phyloP scores from a whole-genome alignment of 257 asterid species.

The Coffea eugenioides region DNA sequence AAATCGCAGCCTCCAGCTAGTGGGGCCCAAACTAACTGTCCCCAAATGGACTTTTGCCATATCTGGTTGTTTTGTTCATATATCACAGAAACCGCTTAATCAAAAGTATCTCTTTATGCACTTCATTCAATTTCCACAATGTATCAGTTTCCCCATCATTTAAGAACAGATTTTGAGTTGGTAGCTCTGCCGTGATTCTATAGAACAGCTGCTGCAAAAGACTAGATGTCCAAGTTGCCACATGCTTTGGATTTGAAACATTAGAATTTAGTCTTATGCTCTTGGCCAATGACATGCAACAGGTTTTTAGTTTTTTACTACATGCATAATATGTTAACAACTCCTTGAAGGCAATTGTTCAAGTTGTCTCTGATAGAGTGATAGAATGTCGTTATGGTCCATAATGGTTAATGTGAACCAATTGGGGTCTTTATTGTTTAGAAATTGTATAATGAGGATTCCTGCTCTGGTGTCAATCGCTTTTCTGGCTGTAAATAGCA shows the following conservation, averaged over 20 bases:
- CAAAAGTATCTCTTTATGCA: background rate
- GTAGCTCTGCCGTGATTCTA: background rate
- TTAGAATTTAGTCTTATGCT: background rate
- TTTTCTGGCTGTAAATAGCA: background rate
- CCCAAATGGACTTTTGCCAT: background rate
- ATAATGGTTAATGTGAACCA: background rate
- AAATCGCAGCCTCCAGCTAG: background rate
- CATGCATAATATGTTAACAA: background rate
- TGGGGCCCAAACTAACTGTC: background rate
- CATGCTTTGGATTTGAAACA: too few species aligned
- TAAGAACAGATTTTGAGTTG: too few species aligned
- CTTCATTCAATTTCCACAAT: background rate
- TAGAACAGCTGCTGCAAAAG: background rate
- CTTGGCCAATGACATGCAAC: background rate
- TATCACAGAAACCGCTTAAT: background rate
- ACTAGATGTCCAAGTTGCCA: background rate
- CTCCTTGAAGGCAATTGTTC: background rate
- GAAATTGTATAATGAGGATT: too few species aligned
- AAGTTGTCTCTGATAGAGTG: background rate
- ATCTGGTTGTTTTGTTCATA: background rate
- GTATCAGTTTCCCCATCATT: background rate
- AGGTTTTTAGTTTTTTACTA: background rate
- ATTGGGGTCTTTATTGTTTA: background rate
- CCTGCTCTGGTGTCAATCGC: background rate
- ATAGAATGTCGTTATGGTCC: background rate